Evolutionary conservation across 1,139 yeast species (phyloP).

Genomic region (Debaryomyces sp.): DNA sequence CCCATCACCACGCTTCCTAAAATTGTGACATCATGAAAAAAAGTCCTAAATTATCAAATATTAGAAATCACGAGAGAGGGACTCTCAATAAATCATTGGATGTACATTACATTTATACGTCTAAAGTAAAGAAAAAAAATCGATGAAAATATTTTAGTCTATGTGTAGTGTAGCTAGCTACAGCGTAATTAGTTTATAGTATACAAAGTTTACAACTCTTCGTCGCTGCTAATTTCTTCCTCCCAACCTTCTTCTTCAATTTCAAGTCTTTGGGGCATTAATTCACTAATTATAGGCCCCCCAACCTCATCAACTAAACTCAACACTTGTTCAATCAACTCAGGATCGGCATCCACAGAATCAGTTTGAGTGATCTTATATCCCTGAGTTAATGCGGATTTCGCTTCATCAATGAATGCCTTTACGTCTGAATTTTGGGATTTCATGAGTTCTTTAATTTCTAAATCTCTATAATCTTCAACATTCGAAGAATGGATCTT

Average conservation of each 20-base stretch:
- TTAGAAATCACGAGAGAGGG: not conserved
- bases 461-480: constrained; percentile 54
- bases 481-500: constrained; percentile 24
- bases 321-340: constrained; percentile 54
- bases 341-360: constrained; percentile 53
- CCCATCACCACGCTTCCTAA: too few species aligned
- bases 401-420: constrained; percentile 46
- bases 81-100: not conserved
- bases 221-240: constrained; percentile 42
- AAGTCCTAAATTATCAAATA: not conserved
- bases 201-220: constrained; percentile 12
- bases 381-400: constrained; percentile 58
- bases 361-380: constrained; percentile 49
- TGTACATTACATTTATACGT: not conserved
- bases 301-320: constrained; percentile 57
- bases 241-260: constrained; percentile 50
- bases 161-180: not conserved
- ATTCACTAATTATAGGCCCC: constrained; percentile 55
- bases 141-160: not conserved
- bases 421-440: constrained; percentile 31
- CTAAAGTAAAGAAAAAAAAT: not conserved
- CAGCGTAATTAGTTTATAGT: constrained; percentile 9
- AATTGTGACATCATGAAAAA: too few species aligned
- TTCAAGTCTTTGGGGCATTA: constrained; percentile 44
- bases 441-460: constrained; percentile 34